These are phyloP conservation scores for Xylaria arbuscula DNA, from an alignment of 2,329 filamentous ascomycete genomes.

Conservation along the genomic window DNA sequence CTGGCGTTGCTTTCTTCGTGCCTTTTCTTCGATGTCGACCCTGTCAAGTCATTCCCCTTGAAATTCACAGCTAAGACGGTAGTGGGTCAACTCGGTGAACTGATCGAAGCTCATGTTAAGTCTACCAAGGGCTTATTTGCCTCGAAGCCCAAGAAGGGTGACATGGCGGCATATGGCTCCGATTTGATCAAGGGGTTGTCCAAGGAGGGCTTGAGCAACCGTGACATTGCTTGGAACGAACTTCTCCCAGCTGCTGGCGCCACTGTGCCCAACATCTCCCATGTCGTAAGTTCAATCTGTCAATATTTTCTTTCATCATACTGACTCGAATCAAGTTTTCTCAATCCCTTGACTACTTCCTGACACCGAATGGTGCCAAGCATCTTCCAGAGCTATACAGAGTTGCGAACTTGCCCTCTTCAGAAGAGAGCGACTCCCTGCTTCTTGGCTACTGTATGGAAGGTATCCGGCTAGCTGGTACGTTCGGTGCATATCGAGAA, in stretches of 20 bases:
- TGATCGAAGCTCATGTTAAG: constrained; percentile 52
- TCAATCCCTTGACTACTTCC: constrained; percentile 78
- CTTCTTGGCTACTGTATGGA: constrained; percentile 78
- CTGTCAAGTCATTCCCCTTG: constrained; percentile 67
- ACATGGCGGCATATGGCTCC: constrained; percentile 72
- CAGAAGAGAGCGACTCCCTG: constrained; percentile 68
- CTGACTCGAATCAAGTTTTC: constrained; percentile 65
- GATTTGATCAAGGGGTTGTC: constrained; percentile 73
- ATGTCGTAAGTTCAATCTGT: constrained; percentile 62
- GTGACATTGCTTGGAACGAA: constrained; percentile 77
- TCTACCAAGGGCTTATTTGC: constrained; percentile 55
- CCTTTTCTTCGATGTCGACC: constrained; percentile 68
- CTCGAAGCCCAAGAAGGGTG: constrained; percentile 58
- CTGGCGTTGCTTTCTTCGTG: constrained; percentile 67
- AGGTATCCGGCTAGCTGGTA: constrained; percentile 74
- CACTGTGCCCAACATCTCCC: constrained; percentile 76
- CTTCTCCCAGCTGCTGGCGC: constrained; percentile 74
- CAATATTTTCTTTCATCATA: too few relatives aligned
- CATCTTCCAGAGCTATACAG: constrained; percentile 71
- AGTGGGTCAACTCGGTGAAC: constrained; percentile 61
- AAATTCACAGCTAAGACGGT: constrained; percentile 62
- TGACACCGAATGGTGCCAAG: constrained; percentile 65
- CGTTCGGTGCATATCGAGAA: constrained; percentile 70
- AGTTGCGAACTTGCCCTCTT: constrained; percentile 65
- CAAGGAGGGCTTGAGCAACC: constrained; percentile 69